Conservation (phyloP, 2,329 filamentous ascomycete genomes). For the Colletotrichum cereale region DNA sequence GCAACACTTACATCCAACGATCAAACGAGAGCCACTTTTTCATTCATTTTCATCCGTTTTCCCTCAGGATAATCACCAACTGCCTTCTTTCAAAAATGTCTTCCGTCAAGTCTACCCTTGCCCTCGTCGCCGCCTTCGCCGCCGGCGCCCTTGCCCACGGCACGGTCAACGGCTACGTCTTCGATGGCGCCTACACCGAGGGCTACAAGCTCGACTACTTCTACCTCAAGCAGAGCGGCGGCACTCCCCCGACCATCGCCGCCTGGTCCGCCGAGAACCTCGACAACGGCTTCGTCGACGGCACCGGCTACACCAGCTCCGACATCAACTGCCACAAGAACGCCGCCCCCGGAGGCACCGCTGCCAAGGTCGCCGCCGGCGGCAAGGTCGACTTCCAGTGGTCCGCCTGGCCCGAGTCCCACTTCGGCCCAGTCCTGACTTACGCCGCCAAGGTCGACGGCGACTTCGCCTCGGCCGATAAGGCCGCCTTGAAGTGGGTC, state of each 20-base stretch:
- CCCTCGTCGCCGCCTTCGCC: slow-evolving; percentile 41
- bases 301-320: slow-evolving; percentile 51
- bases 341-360: slow-evolving; percentile 52
- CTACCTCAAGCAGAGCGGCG: slow-evolving; percentile 41
- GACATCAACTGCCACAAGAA: slow-evolving; percentile 63
- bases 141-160: slow-evolving; percentile 39
- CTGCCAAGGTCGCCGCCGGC: slow-evolving; percentile 55
- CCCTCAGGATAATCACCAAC: slow-evolving; percentile 3
- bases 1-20: slow-evolving; percentile 31
- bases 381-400: slow-evolving; percentile 56
- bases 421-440: slow-evolving; percentile 69
- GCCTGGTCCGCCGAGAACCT: slow-evolving; percentile 58
- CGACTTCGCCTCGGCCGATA: slow-evolving; percentile 67
- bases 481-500: slow-evolving; percentile 68
- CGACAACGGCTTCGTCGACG: slow-evolving; percentile 65
- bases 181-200: slow-evolving; percentile 30
- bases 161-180: slow-evolving; percentile 32
- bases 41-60: slow-evolving; percentile 18
- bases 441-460: slow-evolving; percentile 72
- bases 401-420: slow-evolving; percentile 57
- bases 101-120: slow-evolving; percentile 33
- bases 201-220: slow-evolving; percentile 44
- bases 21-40: slow-evolving; percentile 25
- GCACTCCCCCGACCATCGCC: slow-evolving; percentile 41
- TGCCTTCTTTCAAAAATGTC: slow-evolving; percentile 19